These are phyloP conservation scores for Salinomyces thailandicus DNA, from an alignment of 2,329 filamentous ascomycete genomes.

Conservation along the genomic window DNA sequence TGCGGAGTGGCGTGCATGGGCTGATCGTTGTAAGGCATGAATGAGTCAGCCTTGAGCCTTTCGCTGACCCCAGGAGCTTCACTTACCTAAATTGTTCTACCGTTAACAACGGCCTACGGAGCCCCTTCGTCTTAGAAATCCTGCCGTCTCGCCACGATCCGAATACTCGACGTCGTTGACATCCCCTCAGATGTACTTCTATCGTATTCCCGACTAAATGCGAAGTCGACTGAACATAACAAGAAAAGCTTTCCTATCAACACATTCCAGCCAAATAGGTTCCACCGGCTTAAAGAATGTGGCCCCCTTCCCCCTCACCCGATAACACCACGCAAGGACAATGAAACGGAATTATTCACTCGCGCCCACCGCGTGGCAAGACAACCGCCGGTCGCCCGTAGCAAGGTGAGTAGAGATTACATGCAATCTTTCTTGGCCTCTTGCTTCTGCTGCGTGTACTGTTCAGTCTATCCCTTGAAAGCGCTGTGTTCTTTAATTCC, in stretches of 20 bases:
- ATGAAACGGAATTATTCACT: too few relatives aligned
- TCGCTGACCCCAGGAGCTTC: not conserved
- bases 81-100: not conserved
- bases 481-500: too few relatives aligned
- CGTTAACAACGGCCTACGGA: not conserved
- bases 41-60: conserved; percentile 1
- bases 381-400: conserved; percentile 3
- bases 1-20: conserved; percentile 2
- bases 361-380: conserved; percentile 7
- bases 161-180: not conserved
- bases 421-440: too few relatives aligned
- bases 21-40: too few relatives aligned
- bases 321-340: conserved; percentile 14
- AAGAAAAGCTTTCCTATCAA: conserved; percentile 5
- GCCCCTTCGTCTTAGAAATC: too few relatives aligned
- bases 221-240: not conserved
- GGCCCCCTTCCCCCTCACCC: conserved; percentile 5
- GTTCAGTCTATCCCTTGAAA: too few relatives aligned
- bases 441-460: too few relatives aligned
- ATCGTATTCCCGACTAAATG: not conserved
- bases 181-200: conserved; percentile 2
- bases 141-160: not conserved
- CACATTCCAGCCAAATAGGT: conserved; percentile 16
- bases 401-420: too few relatives aligned
- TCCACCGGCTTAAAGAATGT: conserved; percentile 13